phyloP scores from a whole-genome alignment of 768 basidiomycete species.

The Lactarius sanguifluus region DNA sequence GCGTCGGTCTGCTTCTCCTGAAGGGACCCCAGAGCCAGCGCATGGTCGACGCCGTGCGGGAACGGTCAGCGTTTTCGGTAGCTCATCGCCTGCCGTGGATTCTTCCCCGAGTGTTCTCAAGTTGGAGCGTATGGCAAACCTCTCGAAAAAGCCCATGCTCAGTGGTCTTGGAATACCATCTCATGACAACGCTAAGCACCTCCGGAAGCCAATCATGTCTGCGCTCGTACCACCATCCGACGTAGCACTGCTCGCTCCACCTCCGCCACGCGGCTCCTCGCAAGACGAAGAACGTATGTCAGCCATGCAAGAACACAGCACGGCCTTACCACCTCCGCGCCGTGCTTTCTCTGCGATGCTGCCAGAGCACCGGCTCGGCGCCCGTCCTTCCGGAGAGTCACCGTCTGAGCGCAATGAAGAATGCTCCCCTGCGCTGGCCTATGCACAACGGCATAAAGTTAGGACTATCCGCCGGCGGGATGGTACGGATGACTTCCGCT shows the following conservation, averaged over 20 bases:
- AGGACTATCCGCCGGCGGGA: conserved; percentile 78
- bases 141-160: conserved; percentile 49
- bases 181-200: conserved; percentile 51
- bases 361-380: conserved; percentile 36
- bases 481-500: conserved; percentile 78
- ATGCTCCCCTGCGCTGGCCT: conserved; percentile 79
- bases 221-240: conserved; percentile 55
- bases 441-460: conserved; percentile 71
- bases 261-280: conserved; percentile 42
- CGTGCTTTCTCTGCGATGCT: conserved; percentile 78
- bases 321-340: conserved; percentile 50
- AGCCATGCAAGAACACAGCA: conserved; percentile 12
- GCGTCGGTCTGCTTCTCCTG: conserved; percentile 38
- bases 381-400: conserved; percentile 46
- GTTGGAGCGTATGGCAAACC: conserved; percentile 45
- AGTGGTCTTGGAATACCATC: conserved; percentile 56
- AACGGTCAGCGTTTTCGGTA: conserved; percentile 35
- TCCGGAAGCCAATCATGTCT: conserved; percentile 66
- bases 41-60: conserved; percentile 28
- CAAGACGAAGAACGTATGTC: conserved; percentile 25
- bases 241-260: conserved; percentile 33
- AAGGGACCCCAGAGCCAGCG: conserved; percentile 12
- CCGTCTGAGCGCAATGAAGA: conserved; percentile 58
- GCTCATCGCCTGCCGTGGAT: conserved; percentile 48
- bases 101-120: conserved; percentile 51